Evolutionary conservation across 2,329 filamentous ascomycete genomes (phyloP), one percentile per base, ranked within the genome.

Genomic region (Alternaria brassicae): DNA sequence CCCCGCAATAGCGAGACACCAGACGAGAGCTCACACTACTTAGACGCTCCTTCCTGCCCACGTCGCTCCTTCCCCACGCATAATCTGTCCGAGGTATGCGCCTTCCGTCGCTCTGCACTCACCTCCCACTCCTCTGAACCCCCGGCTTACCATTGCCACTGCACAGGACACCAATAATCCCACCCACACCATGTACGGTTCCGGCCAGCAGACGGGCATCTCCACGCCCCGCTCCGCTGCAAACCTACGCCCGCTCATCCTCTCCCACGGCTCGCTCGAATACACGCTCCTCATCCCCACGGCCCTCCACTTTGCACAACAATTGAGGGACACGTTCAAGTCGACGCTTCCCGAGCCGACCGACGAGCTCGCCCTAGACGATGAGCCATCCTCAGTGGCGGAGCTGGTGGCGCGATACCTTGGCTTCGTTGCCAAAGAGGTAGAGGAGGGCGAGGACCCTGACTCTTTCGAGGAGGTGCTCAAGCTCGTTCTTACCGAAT

Each of bases 291-390:
- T 97, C 75, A 91, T 99, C 77, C 94, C 95, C 59, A 98, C 95
- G 70, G 91, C 89, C 74, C 88, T 97, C 65, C 95, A 99, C 82
- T 99, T 96, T 80, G 95, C 95, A 72, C 91, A 93, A 61, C 92
- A 97, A 82, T 85, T 98, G 76, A 96, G 94, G 84, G 93, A 97
- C 72, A 87, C 89, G 68, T 99, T 99, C 82, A 86, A 88, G 67
- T 86, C 91, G 47, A 92, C 89, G 66, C 86, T 99, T 69, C 96
- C 96, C 53, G 85, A 89, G 72, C 91, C 95, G 58, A 99, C 96
- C 77, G 95, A 99, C 78, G 95, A 99, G 84, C 88, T 98, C 66
- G 96, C 95, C 62, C 93, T 94, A 77, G 96, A 99, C 83, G 95
- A 99, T 72, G 96, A 99, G 84, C 95, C 95, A n/a, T 98, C 95